Percentiles rank a stretch among this genome's conserved stretches.
phyloP scores from a whole-genome alignment of 208 protist genomes.

The Phytomonas sp. region DNA sequence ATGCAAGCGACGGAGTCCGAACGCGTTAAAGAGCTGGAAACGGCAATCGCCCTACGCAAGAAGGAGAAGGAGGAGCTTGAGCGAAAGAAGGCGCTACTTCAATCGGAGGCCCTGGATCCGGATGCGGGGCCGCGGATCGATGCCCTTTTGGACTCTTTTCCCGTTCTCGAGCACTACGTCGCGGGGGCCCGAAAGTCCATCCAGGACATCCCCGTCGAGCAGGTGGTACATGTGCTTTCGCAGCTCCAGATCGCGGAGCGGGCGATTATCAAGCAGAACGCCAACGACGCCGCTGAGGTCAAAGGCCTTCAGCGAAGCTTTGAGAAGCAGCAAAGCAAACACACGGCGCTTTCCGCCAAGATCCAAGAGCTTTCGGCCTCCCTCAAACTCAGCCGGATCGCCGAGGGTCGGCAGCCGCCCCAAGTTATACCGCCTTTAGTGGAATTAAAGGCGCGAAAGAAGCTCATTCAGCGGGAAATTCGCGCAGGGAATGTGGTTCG shows the following conservation, averaged over 20 bases:
- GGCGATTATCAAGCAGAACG: conserved; percentile 56
- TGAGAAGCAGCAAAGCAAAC: conserved; percentile 32
- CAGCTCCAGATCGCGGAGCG: conserved; percentile 67
- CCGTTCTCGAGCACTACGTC: conserved; percentile 75
- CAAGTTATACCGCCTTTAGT: conserved; percentile 21
- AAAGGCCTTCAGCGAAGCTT: conserved; percentile 48
- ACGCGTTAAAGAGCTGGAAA: conserved; percentile 56
- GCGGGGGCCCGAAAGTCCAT: conserved; percentile 29
- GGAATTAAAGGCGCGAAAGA: conserved; percentile 43
- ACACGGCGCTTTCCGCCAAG: conserved; percentile 14
- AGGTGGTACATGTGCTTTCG: conserved; percentile 51
- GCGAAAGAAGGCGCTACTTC: conserved; percentile 36
- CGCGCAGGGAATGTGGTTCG: conserved; percentile 34
- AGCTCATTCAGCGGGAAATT: conserved; percentile 55
- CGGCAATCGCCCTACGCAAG: conserved; percentile 44
- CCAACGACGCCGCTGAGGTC: conserved; percentile 29
- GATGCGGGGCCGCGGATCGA: conserved; percentile 23
- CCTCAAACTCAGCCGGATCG: conserved; percentile 20
- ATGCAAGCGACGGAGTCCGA: conserved; percentile 51
- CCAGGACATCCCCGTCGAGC: conserved; percentile 45
- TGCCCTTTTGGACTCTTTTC: conserved; percentile 51
- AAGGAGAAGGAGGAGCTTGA: conserved; percentile 55
- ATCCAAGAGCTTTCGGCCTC: conserved; percentile 23
- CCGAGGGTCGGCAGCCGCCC: conserved; percentile 14
- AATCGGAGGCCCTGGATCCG: conserved; percentile 30